Evolutionary conservation across 192 early-diverging fungal genomes (phyloP).

Genomic region (Paraglomus occultum): DNA sequence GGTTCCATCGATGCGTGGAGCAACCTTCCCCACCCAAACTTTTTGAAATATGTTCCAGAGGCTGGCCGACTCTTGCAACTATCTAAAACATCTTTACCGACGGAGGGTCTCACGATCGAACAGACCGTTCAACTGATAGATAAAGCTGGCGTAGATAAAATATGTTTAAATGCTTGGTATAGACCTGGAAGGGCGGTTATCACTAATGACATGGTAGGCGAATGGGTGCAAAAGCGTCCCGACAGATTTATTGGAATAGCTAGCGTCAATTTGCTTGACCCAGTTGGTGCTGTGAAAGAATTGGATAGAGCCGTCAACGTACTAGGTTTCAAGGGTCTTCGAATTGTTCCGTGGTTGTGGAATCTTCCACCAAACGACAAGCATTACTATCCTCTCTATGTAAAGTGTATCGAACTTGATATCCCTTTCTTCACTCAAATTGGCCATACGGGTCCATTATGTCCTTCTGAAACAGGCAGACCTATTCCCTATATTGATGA

Average conservation of each 20-base stretch:
- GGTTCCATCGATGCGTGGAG: constrained; percentile 18
- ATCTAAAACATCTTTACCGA: too few relatives aligned
- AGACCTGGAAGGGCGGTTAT: too few relatives aligned
- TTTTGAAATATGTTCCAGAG: too few relatives aligned
- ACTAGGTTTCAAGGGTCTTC: constrained; percentile 16
- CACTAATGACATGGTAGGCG: too few relatives aligned
- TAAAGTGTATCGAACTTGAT: constrained; percentile 17
- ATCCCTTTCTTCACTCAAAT: constrained; percentile 13
- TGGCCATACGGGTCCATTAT: constrained; percentile 17
- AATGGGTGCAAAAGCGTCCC: too few relatives aligned
- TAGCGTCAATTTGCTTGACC: constrained; percentile 10
- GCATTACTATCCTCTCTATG: constrained; percentile 16
- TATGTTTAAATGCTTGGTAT: too few relatives aligned
- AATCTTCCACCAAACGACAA: constrained; percentile 16
- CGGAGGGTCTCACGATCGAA: too few relatives aligned
- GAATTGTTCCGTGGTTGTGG: constrained; percentile 6
- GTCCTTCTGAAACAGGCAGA: constrained; percentile 15
- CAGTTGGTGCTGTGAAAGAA: constrained; percentile 14
- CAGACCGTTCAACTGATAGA: too few relatives aligned
- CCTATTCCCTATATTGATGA: constrained; percentile 23
- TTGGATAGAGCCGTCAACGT: constrained; percentile 15
- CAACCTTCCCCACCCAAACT: too few relatives aligned
- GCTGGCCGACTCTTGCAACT: too few relatives aligned
- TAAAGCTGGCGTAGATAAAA: too few relatives aligned
- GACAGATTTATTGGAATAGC: too few relatives aligned